Evolutionary conservation across 345 rosid genomes (phyloP), one percentile per base, ranked within the genome.

Genomic region (Raphanus raphanistrum): DNA sequence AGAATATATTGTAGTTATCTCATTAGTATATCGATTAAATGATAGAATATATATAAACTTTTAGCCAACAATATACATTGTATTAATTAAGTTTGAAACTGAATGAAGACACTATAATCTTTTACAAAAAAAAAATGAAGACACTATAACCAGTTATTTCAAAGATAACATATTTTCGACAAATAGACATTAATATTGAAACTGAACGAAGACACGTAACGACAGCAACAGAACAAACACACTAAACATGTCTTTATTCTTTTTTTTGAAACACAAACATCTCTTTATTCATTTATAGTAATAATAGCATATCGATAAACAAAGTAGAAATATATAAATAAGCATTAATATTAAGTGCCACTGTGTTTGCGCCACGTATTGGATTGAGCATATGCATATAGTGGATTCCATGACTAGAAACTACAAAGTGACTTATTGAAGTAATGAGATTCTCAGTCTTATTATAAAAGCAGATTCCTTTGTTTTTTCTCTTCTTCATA

Each of bases 341-440:
- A 27, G 5, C 45, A 61, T 29, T 8, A 16, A 11, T 29, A 62
- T 6, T 4, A 66, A 29, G 28, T 15, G 36, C 17, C 55, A 50
- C 15, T 70, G 70, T 62, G 59, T 12, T 63, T 64, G 38, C 50
- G 76, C 60, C 76, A 77, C 81, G 76, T 71, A 77, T 58, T 38
- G 76, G 38, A 71, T 35, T 36, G 74, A 62, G 57, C 64, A 70
- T 68, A 70, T 32, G 26, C 10, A 6, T 33, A 36, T 1, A 63
- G n/a, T 71, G 52, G 72, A 71, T 71, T 71, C 21, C 52, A 25
- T 57, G 62, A 77, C 76, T 71, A 64, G 81, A 77, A 55, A 76
- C 80, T 70, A 70, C 33, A 76, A 77, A 65, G 76, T 77, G 71
- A 28, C 9, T 21, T 28, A 28, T 28, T 28, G 31, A 28, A 28